These are phyloP conservation scores for Plectosphaerella cucumerina DNA, from an alignment of 2,329 filamentous ascomycete species.

Conservation along the genomic window DNA sequence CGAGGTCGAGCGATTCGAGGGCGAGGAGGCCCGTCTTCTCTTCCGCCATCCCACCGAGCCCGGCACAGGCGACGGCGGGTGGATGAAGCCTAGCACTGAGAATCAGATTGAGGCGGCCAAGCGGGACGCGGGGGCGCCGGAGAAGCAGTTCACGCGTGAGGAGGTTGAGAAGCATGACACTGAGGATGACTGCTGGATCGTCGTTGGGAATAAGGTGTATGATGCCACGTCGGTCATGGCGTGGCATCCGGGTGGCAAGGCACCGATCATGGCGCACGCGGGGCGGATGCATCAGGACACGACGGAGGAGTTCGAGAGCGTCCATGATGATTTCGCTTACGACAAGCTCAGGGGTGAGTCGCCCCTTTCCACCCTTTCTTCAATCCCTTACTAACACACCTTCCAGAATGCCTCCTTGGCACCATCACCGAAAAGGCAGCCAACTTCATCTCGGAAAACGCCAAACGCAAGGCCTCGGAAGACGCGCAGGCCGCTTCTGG, in stretches of 20 bases:
- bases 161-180: conserved; percentile 48
- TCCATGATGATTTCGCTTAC: conserved; percentile 47
- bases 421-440: conserved; percentile 43
- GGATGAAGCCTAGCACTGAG: conserved; percentile 45
- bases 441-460: conserved; percentile 39
- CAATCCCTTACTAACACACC: background rate
- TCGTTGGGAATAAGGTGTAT: conserved; percentile 47
- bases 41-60: conserved; percentile 44
- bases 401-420: conserved; percentile 43
- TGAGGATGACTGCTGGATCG: conserved; percentile 48
- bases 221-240: conserved; percentile 40
- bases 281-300: conserved; percentile 45
- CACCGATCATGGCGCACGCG: conserved; percentile 42
- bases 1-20: conserved; percentile 23
- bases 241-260: conserved; percentile 46
- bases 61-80: conserved; percentile 37
- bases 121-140: conserved; percentile 36
- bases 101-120: conserved; percentile 38
- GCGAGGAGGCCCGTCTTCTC: conserved; percentile 22
- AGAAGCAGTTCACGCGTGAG: conserved; percentile 47
- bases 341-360: conserved; percentile 38
- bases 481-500: conserved; percentile 21
- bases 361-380: background rate
- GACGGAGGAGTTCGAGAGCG: conserved; percentile 42
- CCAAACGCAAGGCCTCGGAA: conserved; percentile 33